These are phyloP conservation scores for Ampelomyces quisqualis DNA, from an alignment of 2,329 filamentous ascomycete genomes.

Conservation along the genomic window DNA sequence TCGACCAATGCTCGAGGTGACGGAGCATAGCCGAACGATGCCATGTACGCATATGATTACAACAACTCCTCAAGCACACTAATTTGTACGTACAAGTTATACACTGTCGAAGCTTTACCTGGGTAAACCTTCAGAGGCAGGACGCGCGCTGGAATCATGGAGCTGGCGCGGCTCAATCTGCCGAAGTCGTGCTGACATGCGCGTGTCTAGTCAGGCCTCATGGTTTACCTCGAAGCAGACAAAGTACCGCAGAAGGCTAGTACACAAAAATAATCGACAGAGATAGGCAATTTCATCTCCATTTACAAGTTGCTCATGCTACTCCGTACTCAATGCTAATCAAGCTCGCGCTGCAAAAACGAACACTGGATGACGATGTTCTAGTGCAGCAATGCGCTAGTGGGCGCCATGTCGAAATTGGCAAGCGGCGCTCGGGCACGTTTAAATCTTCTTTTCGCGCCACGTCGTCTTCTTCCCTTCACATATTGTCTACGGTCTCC, in stretches of 20 bases:
- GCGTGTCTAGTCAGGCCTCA: slow-evolving; percentile 4
- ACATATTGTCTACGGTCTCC: slow-evolving; percentile 36
- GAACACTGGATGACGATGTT: background rate
- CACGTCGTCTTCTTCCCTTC: slow-evolving; percentile 20
- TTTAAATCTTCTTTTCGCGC: slow-evolving; percentile 1
- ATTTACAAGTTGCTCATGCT: too few species aligned
- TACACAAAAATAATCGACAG: too few species aligned
- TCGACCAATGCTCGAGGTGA: slow-evolving; percentile 17
- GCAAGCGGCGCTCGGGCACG: slow-evolving; percentile 3
- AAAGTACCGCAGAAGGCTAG: too few species aligned
- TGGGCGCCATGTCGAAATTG: background rate
- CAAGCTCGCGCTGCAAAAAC: too few species aligned
- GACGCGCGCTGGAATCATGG: background rate
- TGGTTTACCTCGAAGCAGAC: too few species aligned
- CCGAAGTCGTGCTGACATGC: slow-evolving; percentile 3
- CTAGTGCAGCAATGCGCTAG: background rate
- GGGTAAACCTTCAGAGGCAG: background rate
- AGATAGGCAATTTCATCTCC: too few species aligned
- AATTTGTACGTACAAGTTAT: background rate
- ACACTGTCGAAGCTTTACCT: background rate
- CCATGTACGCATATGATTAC: background rate
- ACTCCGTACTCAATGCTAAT: too few species aligned
- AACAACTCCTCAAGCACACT: background rate
- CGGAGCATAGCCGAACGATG: slow-evolving; percentile 22
- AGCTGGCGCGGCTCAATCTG: background rate